Base-by-base conservation (phyloP, 164 flowering plant species). In the Liquidambar formosana region DNA sequence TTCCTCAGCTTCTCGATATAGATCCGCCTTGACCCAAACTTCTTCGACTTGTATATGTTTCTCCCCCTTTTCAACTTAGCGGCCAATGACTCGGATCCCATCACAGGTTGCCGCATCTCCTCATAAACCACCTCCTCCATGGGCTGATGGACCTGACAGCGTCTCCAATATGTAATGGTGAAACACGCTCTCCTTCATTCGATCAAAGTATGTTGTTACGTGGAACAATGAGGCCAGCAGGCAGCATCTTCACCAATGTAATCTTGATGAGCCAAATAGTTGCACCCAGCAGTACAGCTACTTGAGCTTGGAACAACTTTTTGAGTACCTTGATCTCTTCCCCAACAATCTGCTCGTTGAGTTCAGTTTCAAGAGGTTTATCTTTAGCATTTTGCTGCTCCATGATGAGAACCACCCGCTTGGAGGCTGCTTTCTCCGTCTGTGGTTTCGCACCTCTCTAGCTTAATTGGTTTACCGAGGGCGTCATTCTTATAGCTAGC, bases 101-200 rank as follows among this genome's bases (percentile, higher is more conserved):
- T 54, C 28, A 66, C 19, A 12, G 15, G 57, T 1, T 6, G 13
- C 0, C 19, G 43, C 49, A 16, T 54, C 14, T 47, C 28, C 53
- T 45, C 56, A 33, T 33, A 6, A 33, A 2, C 41, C 41, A 33
- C 41, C 41, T 72, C 70, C n/a, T 67, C 71, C 18, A 78, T 21
- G 4, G 84, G 84, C n/a, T n/a, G n/a, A n/a, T 1, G 78, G 83
- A 1, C 86, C 85, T 0, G 86, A 79, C 0, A 83, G 71, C 5
- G 75, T 19, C 13, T 81, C 82, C 33, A 86, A 44, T 4, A 80
- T 57, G 57, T 80, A 81, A 21, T 81, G 83, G 63, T 75, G 76
- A 60, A 83, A 85, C n/a, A 83, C 79, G 18, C 75, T 66, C 68
- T 81, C 85, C n/a, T 83, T 71, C 78, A 83, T 83, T 6, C 88